These are phyloP conservation scores for Cutaneotrichosporon spelunceum DNA, from an alignment of 1,284 basidiomycete genomes.

Conservation along the genomic window DNA sequence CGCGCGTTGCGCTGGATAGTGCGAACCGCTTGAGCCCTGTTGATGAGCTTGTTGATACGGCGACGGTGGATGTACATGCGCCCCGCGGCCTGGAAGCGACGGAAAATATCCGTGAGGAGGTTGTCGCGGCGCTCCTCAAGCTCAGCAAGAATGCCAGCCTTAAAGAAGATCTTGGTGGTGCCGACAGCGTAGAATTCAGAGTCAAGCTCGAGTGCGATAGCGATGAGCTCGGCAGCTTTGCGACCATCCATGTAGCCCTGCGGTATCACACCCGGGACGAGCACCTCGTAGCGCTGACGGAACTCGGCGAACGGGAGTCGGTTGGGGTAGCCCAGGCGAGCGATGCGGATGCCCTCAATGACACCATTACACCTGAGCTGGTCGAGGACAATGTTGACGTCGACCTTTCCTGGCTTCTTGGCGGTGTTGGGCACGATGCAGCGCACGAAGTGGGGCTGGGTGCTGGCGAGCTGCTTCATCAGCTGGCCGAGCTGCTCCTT, in stretches of 20 bases:
- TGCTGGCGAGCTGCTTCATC: slow-evolving; percentile 86
- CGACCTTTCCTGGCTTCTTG: slow-evolving; percentile 89
- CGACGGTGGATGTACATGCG: slow-evolving; percentile 81
- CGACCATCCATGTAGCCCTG: slow-evolving; percentile 96
- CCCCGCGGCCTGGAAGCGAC: slow-evolving; percentile 78
- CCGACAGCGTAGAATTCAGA: slow-evolving; percentile 83
- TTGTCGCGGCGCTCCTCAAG: slow-evolving; percentile 89
- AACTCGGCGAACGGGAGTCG: slow-evolving; percentile 95
- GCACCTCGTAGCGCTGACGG: slow-evolving; percentile 91
- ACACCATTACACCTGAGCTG: slow-evolving; percentile 99
- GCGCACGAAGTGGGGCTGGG: slow-evolving; percentile 96
- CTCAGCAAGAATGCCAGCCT: slow-evolving; percentile 96
- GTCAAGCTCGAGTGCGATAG: slow-evolving; percentile 84
- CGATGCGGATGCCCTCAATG: slow-evolving; percentile 96
- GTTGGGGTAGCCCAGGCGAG: slow-evolving; percentile 95
- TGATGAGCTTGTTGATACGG: slow-evolving; percentile 92
- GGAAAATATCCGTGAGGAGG: slow-evolving; percentile 83
- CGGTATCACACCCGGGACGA: slow-evolving; percentile 88
- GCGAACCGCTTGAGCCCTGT: slow-evolving; percentile 83
- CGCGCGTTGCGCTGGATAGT: slow-evolving; percentile 93
- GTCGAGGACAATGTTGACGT: slow-evolving; percentile 92
- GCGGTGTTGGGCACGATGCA: slow-evolving; percentile 94
- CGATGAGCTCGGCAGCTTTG: slow-evolving; percentile 90
- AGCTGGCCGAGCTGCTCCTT: slow-evolving; percentile 92
- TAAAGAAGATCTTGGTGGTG: slow-evolving; percentile 98